Base-by-base conservation (phyloP, 2,329 filamentous ascomycete genomes). In the Xylaria sp. region DNA sequence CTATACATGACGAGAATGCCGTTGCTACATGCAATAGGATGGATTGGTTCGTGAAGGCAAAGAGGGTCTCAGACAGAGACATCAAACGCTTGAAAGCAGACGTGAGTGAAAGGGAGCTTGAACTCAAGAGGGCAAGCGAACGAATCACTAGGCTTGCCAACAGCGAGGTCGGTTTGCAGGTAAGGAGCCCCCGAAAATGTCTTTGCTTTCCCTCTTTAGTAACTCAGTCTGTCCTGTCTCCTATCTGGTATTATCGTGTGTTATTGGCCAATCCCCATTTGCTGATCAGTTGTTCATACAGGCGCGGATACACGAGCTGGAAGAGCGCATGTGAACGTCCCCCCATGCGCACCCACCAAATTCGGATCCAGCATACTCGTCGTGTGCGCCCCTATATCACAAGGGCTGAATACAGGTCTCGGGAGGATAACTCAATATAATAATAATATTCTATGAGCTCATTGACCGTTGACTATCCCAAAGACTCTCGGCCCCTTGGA, bases 141-240 rank as follows among this genome's bases (percentile, higher is more conserved):
- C 3, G 50, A 13, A 10, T 10, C 2, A 54, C 37, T 18, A 46
- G 6, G 12, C 58, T 58, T 12, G 31, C 12, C 7, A 18, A 4
- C 39, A 23, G 28, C 6, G 20, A 44, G 50, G 15, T 13, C 28
- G 15, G 39, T n/a, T 68, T 65, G 3, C 39, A 68, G 62, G 63
- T 65, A 5, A 60, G 63, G 34, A 46, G n/a, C 9, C 25, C 9
- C 25, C 46, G 8, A 2, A 1, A 20, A 20, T 46, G 44, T n/a
- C 28, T 28, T 41, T 41, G 25, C 50, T 34, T 54, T 10, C 9
- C 3, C 13, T 23, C 9, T 25, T 28, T 23, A 8, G 28, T 23
- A 18, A 7, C 13, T 9, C n/a, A 39, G 3, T 10, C 23, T 25
- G 20, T 41, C 4, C 7, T 25, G 5, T 20, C 2, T 15, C 20